A percentile compares a stretch with the other conserved stretches of the same genome.
phyloP scores from a whole-genome alignment of 2,329 filamentous ascomycete species.

The Scedosporium minutisporum region DNA sequence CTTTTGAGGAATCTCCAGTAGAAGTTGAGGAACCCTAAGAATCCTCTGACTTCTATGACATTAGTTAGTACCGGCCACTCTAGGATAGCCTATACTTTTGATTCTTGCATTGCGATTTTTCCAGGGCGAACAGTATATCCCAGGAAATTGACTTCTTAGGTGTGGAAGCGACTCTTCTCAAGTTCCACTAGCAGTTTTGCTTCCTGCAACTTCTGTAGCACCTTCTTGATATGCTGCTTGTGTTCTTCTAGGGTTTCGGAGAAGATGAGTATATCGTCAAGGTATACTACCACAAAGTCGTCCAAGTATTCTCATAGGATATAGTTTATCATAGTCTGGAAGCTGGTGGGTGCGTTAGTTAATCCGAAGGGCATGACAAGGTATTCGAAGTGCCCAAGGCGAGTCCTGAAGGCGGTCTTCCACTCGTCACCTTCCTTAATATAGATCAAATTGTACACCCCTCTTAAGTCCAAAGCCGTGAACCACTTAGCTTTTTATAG shows the following conservation, averaged over 20 bases:
- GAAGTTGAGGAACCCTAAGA: not conserved
- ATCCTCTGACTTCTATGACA: not conserved
- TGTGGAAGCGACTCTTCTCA: not conserved
- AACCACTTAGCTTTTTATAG: constrained; percentile 8
- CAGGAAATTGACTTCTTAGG: not conserved
- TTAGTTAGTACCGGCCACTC: not conserved
- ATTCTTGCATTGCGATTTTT: not conserved
- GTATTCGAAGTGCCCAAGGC: constrained; percentile 11
- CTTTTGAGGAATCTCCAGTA: not conserved
- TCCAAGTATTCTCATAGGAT: constrained; percentile 1
- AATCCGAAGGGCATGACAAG: constrained; percentile 10
- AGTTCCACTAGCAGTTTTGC: not conserved
- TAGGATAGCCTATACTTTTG: not conserved
- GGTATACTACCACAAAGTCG: constrained; percentile 10
- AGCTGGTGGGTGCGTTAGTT: constrained; percentile 9
- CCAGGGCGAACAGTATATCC: not conserved
- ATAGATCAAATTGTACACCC: constrained; percentile 6
- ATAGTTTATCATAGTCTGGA: constrained; percentile 11
- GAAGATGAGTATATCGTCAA: constrained; percentile 11
- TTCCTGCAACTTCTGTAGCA: not conserved
- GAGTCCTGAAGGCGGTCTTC: constrained; percentile 8
- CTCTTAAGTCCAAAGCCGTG: constrained; percentile 9
- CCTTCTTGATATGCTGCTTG: not conserved
- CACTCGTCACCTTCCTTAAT: constrained; percentile 8
- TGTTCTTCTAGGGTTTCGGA: constrained; percentile 8